phyloP scores from a whole-genome alignment of 768 basidiomycete genomes.

The Tephrocybe sp. region DNA sequence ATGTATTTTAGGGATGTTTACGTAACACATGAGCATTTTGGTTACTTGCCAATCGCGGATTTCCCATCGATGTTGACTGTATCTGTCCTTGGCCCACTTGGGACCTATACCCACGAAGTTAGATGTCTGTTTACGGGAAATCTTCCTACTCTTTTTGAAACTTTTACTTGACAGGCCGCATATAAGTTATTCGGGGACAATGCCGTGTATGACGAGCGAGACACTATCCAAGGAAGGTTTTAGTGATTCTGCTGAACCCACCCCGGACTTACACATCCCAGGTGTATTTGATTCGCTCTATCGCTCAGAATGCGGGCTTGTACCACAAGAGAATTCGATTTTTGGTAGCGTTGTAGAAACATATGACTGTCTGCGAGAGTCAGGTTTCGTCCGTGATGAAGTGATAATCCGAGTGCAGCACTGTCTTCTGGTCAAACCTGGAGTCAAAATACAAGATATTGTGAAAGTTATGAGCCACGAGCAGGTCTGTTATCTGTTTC shows the following conservation, averaged over 20 bases:
- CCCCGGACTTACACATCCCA: slow-evolving; percentile 24
- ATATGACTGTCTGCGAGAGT: slow-evolving; percentile 57
- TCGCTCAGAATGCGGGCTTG: slow-evolving; percentile 49
- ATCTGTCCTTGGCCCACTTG: slow-evolving; percentile 63
- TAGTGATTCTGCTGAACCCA: no score
- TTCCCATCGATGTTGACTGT: slow-evolving; percentile 27
- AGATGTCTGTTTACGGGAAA: slow-evolving; percentile 6
- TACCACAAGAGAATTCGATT: slow-evolving; percentile 80
- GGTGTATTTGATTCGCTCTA: slow-evolving; percentile 57
- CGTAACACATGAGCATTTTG: background rate
- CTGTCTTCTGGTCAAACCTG: slow-evolving; percentile 61
- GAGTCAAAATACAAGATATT: slow-evolving; percentile 54
- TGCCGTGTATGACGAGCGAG: slow-evolving; percentile 31
- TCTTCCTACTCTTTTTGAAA: background rate
- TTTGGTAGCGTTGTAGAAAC: slow-evolving; percentile 75
- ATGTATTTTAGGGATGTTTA: background rate
- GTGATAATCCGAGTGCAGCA: slow-evolving; percentile 62
- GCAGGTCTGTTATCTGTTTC: slow-evolving; percentile 47
- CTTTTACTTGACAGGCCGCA: slow-evolving; percentile 34
- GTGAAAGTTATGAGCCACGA: slow-evolving; percentile 72
- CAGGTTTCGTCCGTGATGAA: slow-evolving; percentile 58
- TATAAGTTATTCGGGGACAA: slow-evolving; percentile 32
- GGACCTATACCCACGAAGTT: slow-evolving; percentile 67
- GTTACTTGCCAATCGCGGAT: no score
- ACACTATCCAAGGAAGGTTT: slow-evolving; percentile 31